These are phyloP conservation scores for Periconia digitata DNA, from an alignment of 2,329 filamentous ascomycete species.

Conservation along the genomic window DNA sequence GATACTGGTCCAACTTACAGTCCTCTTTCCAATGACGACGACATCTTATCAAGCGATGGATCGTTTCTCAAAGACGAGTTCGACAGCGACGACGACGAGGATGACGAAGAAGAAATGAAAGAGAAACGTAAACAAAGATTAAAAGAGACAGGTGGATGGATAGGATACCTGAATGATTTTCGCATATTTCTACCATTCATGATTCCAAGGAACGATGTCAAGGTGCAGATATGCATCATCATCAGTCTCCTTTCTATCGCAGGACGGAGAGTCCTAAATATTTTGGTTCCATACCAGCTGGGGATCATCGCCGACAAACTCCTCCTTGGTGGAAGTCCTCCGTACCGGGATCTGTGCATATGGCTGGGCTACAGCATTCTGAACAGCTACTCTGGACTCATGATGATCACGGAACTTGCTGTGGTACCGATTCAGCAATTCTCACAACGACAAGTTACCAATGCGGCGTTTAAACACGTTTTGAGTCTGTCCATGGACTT, in stretches of 20 bases:
- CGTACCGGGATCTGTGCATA: slow-evolving; percentile 46
- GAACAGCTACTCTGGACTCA: background rate
- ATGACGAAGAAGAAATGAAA: background rate
- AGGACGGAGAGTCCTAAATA: slow-evolving; percentile 53
- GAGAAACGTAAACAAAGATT: slow-evolving; percentile 58
- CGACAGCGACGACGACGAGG: background rate
- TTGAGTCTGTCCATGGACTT: slow-evolving; percentile 69
- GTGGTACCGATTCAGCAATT: slow-evolving; percentile 49
- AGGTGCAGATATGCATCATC: slow-evolving; percentile 67
- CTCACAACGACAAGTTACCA: slow-evolving; percentile 51
- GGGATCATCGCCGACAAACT: slow-evolving; percentile 70
- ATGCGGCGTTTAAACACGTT: slow-evolving; percentile 61
- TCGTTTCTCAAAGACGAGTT: background rate
- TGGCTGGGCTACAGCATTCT: slow-evolving; percentile 44
- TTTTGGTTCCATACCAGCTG: slow-evolving; percentile 70
- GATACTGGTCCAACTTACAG: too few relatives aligned
- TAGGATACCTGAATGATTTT: slow-evolving; percentile 73
- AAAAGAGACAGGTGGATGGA: slow-evolving; percentile 71
- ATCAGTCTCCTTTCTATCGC: slow-evolving; percentile 69
- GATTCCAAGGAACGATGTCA: slow-evolving; percentile 67
- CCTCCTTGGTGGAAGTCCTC: slow-evolving; percentile 39
- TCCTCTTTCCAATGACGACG: background rate
- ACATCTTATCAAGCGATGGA: background rate
- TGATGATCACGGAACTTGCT: slow-evolving; percentile 26
- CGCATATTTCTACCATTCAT: slow-evolving; percentile 73